phyloP scores from a whole-genome alignment of 2,329 filamentous ascomycete species.

The Cladobotryum mycophilum region DNA sequence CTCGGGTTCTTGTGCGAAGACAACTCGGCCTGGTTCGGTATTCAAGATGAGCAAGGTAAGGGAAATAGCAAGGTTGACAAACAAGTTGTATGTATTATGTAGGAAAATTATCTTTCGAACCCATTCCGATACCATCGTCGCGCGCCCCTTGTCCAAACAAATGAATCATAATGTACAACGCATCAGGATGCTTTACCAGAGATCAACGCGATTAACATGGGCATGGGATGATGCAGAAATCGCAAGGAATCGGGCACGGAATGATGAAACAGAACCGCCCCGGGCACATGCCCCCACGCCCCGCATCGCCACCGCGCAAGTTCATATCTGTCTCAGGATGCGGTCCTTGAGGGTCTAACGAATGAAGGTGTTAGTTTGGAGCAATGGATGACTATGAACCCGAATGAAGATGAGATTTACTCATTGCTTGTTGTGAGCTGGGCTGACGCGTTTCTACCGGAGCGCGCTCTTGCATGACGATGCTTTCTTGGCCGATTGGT shows the following conservation, averaged over 20 bases:
- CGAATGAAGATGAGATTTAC: neutral
- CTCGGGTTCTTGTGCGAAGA: too few species aligned
- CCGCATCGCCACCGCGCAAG: constrained; percentile 24
- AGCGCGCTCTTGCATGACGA: neutral
- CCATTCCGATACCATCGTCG: too few species aligned
- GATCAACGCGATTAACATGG: constrained; percentile 16
- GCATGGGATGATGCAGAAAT: constrained; percentile 27
- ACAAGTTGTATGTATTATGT: too few species aligned
- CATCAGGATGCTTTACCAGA: neutral
- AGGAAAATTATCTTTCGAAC: too few species aligned
- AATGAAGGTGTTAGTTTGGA: neutral
- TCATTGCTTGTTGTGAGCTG: constrained; percentile 7
- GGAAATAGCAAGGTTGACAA: too few species aligned
- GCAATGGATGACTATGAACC: neutral
- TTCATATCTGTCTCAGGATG: constrained; percentile 17
- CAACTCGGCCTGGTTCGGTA: neutral
- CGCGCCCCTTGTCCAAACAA: too few species aligned
- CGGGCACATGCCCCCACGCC: constrained; percentile 20
- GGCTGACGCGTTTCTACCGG: constrained; percentile 5
- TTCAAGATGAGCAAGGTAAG: neutral
- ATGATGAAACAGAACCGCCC: constrained; percentile 34
- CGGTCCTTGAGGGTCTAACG: constrained; percentile 12
- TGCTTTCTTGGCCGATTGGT: neutral
- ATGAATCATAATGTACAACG: too few species aligned
- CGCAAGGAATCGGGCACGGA: constrained; percentile 30